Conservation (phyloP, 331 rosid species). For the Acacia pycnantha region DNA sequence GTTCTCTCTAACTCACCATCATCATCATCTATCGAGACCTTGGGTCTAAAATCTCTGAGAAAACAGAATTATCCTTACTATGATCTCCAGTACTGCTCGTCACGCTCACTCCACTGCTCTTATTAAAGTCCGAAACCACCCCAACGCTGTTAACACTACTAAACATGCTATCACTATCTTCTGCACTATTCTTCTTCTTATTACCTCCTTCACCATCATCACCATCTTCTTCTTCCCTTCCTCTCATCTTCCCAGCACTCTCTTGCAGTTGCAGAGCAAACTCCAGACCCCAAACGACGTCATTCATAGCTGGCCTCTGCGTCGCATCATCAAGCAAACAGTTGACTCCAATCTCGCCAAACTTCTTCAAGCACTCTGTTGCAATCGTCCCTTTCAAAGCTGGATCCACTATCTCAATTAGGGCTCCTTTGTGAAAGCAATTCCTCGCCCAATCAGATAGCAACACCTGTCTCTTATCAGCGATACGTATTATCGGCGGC, state of each 20-base stretch:
- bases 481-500: background rate
- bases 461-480: background rate
- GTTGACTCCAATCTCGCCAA: background rate
- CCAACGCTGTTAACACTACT: constrained; percentile 27
- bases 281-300: constrained; percentile 4
- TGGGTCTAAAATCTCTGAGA: constrained; percentile 44
- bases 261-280: constrained; percentile 15
- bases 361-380: background rate
- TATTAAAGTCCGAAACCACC: constrained; percentile 33
- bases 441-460: background rate
- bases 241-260: background rate
- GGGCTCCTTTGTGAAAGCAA: background rate
- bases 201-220: background rate
- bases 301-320: background rate
- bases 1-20: background rate
- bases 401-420: background rate
- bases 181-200: background rate
- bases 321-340: background rate
- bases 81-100: constrained; percentile 10
- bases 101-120: constrained; percentile 28
- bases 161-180: constrained; percentile 25
- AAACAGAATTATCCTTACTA: constrained; percentile 21
- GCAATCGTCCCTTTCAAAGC: background rate
- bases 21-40: constrained; percentile 10
- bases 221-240: background rate